Conservation (phyloP, 2,329 filamentous ascomycete genomes). For the Tolypocladium pustulatum region DNA sequence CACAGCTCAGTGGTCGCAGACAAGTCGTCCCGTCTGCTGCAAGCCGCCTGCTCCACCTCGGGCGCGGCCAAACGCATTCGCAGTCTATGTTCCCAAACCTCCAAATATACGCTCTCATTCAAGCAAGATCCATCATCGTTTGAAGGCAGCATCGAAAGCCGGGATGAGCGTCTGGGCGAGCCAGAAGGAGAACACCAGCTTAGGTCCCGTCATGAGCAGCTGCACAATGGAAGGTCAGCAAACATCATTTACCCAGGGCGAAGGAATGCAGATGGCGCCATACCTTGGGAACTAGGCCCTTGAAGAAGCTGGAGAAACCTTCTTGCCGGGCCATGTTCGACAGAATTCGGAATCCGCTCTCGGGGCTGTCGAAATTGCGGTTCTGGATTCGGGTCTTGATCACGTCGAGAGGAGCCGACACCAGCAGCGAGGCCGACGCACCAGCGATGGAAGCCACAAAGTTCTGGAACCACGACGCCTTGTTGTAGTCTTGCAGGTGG, state of each 20-base stretch:
- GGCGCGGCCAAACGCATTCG: background rate
- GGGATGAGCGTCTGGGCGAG: conserved; percentile 96
- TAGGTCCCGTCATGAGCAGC: conserved; percentile 97
- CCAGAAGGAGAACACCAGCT: conserved; percentile 99
- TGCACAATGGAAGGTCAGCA: conserved; percentile 17
- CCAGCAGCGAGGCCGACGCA: conserved; percentile 87
- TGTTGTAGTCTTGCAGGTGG: conserved; percentile 86
- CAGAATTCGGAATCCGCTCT: conserved; percentile 85
- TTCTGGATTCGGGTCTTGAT: conserved; percentile 99
- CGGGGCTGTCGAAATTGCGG: conserved; percentile 95
- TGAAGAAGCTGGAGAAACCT: conserved; percentile 84
- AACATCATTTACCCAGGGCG: background rate
- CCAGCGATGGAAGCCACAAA: conserved; percentile 93
- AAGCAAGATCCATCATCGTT: conserved; percentile 18
- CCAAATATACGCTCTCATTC: background rate
- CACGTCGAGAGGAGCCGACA: conserved; percentile 92
- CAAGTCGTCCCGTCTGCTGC: background rate
- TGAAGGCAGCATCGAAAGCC: conserved; percentile 56
- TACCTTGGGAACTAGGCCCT: conserved; percentile 87
- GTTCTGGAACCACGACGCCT: conserved; percentile 88
- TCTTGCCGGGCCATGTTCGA: conserved; percentile 90
- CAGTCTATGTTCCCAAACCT: background rate
- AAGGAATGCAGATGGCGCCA: conserved; percentile 2
- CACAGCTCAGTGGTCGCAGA: background rate
- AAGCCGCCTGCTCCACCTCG: conserved; percentile 1